Conservation (phyloP, 208 protist genomes). For the Trypanosoma conorhini region DNA sequence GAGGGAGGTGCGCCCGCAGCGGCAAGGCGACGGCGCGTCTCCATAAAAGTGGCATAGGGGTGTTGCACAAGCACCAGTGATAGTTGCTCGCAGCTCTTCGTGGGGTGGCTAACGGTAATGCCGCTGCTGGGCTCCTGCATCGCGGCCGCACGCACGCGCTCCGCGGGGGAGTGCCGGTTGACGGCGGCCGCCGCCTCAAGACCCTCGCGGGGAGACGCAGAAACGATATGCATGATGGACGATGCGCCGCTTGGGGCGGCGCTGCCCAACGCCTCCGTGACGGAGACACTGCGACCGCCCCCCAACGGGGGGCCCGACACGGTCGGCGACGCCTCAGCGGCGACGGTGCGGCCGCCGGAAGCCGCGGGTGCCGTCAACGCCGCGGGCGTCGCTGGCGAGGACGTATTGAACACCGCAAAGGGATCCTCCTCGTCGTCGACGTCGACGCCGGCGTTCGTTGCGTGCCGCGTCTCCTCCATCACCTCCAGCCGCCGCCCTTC, state of each 20-base stretch:
- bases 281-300: constrained; percentile 6
- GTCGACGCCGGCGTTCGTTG: background rate
- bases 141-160: background rate
- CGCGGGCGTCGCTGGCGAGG: background rate
- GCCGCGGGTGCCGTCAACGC: constrained; percentile 7
- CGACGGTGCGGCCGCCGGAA: constrained; percentile 3
- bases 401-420: constrained; percentile 44
- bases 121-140: constrained; percentile 34
- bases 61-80: constrained; percentile 52
- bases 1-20: constrained; percentile 17
- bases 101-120: constrained; percentile 61
- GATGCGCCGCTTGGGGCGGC: constrained; percentile 5
- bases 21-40: constrained; percentile 12
- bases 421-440: constrained; percentile 54
- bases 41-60: constrained; percentile 51
- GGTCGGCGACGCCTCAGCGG: background rate
- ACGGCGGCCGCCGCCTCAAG: background rate
- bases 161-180: background rate
- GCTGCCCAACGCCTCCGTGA: constrained; percentile 13
- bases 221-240: constrained; percentile 29
- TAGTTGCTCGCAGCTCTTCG: constrained; percentile 59
- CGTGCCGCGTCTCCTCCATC: background rate
- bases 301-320: background rate
- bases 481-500: background rate
- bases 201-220: background rate